Percentiles rank a stretch among this genome's conserved stretches.
phyloP scores from a whole-genome alignment of 2,329 filamentous ascomycete genomes.

The Alternaria conjuncta region DNA sequence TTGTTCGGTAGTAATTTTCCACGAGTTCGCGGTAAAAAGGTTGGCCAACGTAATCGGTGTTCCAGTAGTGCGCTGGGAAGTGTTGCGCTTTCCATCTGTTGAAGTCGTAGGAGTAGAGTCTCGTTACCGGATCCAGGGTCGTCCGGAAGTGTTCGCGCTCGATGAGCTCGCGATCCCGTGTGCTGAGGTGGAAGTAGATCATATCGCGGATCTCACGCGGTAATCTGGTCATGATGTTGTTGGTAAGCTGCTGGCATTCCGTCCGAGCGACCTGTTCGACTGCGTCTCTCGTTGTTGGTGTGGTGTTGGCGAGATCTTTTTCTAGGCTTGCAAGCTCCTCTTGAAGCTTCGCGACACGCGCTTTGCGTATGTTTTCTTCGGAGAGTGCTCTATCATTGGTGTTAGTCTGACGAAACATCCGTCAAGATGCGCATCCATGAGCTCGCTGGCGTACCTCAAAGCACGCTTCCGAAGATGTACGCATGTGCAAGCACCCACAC shows the following conservation, averaged over 20 bases:
- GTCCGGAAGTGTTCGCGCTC: slow-evolving; percentile 29
- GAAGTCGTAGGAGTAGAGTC: slow-evolving; percentile 21
- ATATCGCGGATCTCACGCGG: slow-evolving; percentile 29
- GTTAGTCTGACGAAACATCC: not conserved
- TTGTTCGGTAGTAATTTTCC: slow-evolving; percentile 27
- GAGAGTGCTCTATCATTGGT: slow-evolving; percentile 1
- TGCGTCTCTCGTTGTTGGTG: slow-evolving; percentile 6
- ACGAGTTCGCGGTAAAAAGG: slow-evolving; percentile 19
- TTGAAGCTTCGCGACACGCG: slow-evolving; percentile 6
- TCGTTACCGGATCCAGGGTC: slow-evolving; percentile 23
- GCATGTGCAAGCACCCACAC: not conserved
- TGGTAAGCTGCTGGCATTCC: slow-evolving; percentile 19
- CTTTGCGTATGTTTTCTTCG: slow-evolving; percentile 4
- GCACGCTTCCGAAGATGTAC: not conserved
- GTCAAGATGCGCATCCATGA: not conserved
- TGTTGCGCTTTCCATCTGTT: slow-evolving; percentile 24
- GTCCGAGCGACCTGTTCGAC: slow-evolving; percentile 18
- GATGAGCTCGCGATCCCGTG: slow-evolving; percentile 13
- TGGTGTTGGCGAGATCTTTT: slow-evolving; percentile 6
- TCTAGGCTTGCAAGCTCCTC: slow-evolving; percentile 12
- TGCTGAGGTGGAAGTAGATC: slow-evolving; percentile 24
- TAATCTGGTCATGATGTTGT: slow-evolving; percentile 10
- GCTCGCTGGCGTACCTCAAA: not conserved
- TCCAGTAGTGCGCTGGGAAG: slow-evolving; percentile 27
- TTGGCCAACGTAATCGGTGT: slow-evolving; percentile 4